phyloP scores from a whole-genome alignment of 495 filamentous ascomycete genomes.

The Cryomyces minteri region DNA sequence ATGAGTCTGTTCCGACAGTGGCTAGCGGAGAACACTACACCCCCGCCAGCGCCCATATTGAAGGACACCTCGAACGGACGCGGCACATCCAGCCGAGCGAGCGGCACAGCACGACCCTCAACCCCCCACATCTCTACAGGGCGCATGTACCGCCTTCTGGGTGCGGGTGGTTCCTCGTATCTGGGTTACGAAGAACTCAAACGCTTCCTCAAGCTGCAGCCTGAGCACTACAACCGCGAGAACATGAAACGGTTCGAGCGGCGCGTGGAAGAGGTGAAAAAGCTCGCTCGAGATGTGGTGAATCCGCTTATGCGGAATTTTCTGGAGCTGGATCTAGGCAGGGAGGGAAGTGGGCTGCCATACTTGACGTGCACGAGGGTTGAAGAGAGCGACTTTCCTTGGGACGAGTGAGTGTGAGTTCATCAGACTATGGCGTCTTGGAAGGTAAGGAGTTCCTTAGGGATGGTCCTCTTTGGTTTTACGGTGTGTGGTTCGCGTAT shows the following conservation, averaged over 20 bases:
- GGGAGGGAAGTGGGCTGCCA: constrained; percentile 29
- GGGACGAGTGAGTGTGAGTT: constrained; percentile 26
- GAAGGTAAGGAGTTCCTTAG: too few relatives aligned
- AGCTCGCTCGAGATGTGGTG: constrained; percentile 62
- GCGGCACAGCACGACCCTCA: constrained; percentile 7
- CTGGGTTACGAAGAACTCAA: constrained; percentile 75
- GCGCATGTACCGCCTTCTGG: constrained; percentile 54
- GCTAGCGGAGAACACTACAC: constrained; percentile 73
- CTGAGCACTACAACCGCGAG: constrained; percentile 51
- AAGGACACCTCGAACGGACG: constrained; percentile 10
- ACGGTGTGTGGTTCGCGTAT: too few relatives aligned
- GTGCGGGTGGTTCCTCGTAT: constrained; percentile 40
- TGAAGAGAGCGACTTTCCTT: constrained; percentile 62
- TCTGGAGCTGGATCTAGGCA: constrained; percentile 52
- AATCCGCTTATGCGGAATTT: constrained; percentile 71
- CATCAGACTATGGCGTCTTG: too few relatives aligned
- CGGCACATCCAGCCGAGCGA: constrained; percentile 4
- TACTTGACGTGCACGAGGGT: constrained; percentile 73
- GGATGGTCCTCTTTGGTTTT: too few relatives aligned
- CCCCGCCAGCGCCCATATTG: constrained; percentile 28
- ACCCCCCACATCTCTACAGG: constrained; percentile 27
- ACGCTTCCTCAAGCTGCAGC: constrained; percentile 60
- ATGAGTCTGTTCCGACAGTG: constrained; percentile 75
- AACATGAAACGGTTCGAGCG: constrained; percentile 66
- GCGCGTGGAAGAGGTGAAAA: constrained; percentile 72